phyloP scores from a whole-genome alignment of 192 early-diverging fungal species.

The Linnemannia schmuckeri region DNA sequence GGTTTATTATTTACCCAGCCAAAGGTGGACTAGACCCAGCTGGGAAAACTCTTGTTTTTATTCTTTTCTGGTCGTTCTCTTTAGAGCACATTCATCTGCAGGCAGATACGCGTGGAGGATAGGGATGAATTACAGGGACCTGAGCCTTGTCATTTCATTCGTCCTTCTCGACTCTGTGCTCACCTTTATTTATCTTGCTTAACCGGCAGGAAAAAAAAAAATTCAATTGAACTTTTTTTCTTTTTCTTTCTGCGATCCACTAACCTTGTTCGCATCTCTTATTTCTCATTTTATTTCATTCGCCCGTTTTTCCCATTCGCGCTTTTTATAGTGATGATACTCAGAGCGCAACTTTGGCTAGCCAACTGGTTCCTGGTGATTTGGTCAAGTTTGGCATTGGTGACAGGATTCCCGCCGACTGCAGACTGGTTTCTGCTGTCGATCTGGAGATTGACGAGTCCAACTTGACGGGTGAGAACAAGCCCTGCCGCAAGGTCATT shows the following conservation, averaged over 20 bases:
- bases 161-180: slow-evolving; percentile 2
- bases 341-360: slow-evolving; percentile 73
- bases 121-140: neutral
- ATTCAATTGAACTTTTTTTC: neutral
- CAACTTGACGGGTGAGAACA: slow-evolving; percentile 88
- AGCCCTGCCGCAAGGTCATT: slow-evolving; percentile 79
- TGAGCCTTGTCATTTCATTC: slow-evolving; percentile 8
- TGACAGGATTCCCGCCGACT: slow-evolving; percentile 95
- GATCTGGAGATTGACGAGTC: slow-evolving; percentile 95
- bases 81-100: neutral
- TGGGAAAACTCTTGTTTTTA: neutral
- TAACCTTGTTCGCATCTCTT: neutral
- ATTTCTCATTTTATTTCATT: neutral
- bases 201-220: neutral
- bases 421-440: slow-evolving; percentile 79
- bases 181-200: neutral
- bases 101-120: slow-evolving; percentile 5
- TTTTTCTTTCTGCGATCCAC: slow-evolving; percentile 5
- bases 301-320: slow-evolving; percentile 10
- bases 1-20: slow-evolving; percentile 2
- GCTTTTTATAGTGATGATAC: slow-evolving; percentile 69
- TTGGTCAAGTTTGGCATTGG: slow-evolving; percentile 88
- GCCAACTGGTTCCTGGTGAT: slow-evolving; percentile 93
- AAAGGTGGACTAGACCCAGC: neutral
- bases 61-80: slow-evolving; percentile 22